phyloP scores from a whole-genome alignment of 768 basidiomycete genomes.

The Tulasnella sp. region DNA sequence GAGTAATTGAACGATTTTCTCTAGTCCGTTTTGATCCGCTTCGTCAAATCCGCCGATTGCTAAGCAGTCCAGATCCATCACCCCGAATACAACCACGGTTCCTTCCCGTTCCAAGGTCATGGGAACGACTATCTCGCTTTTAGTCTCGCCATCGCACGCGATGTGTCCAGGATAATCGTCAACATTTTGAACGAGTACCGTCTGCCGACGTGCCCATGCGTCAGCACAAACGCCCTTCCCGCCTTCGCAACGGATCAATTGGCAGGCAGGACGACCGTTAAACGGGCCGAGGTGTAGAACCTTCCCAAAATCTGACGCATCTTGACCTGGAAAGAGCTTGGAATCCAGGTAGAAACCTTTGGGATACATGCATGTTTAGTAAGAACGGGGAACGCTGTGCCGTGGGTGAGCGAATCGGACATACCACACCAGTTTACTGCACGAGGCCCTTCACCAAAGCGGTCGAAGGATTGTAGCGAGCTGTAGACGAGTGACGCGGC shows the following conservation, averaged over 20 bases:
- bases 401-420: conserved; percentile 26
- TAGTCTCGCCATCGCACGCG: conserved; percentile 83
- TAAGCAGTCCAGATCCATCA: conserved; percentile 80
- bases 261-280: conserved; percentile 85
- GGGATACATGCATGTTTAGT: neutral
- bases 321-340: conserved; percentile 42
- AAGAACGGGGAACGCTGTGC: neutral
- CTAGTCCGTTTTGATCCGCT: conserved; percentile 66
- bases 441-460: conserved; percentile 50
- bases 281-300: conserved; percentile 60
- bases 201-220: conserved; percentile 45
- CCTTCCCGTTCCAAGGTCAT: conserved; percentile 32
- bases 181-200: conserved; percentile 67
- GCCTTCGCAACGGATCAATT: conserved; percentile 51
- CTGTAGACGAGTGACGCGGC: conserved; percentile 71
- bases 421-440: conserved; percentile 91
- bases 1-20: conserved; percentile 55
- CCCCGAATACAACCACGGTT: conserved; percentile 26
- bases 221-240: conserved; percentile 76
- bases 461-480: conserved; percentile 56
- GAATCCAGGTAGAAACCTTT: conserved; percentile 80
- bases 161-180: conserved; percentile 83
- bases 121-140: conserved; percentile 83
- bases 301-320: conserved; percentile 14
- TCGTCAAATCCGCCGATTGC: conserved; percentile 57